Evolutionary conservation across 768 basidiomycete species (phyloP).

Genomic region (Termitomyces sp.): DNA sequence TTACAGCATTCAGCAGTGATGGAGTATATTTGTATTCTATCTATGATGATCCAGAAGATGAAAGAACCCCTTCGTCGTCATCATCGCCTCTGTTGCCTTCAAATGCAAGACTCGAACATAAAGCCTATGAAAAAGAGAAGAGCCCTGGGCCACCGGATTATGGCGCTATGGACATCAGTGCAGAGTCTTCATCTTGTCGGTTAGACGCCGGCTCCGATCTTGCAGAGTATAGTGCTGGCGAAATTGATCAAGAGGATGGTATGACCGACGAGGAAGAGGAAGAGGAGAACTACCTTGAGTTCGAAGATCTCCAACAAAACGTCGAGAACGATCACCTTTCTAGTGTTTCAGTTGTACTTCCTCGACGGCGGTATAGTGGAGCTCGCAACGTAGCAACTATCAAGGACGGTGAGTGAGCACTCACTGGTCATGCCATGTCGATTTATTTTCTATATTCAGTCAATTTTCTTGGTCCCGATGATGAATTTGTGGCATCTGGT

Average conservation of each 20-base stretch:
- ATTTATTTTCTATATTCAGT: slow-evolving; percentile 35
- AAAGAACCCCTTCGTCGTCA: slow-evolving; percentile 13
- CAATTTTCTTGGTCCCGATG: slow-evolving; percentile 75
- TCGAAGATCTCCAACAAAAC: slow-evolving; percentile 18
- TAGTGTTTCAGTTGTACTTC: slow-evolving; percentile 51
- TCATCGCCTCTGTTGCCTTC: slow-evolving; percentile 24
- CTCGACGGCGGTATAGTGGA: slow-evolving; percentile 60
- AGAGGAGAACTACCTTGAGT: slow-evolving; percentile 20
- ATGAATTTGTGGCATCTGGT: slow-evolving; percentile 78
- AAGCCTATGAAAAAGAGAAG: slow-evolving; percentile 2
- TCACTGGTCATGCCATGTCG: not conserved
- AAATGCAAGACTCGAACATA: slow-evolving; percentile 18
- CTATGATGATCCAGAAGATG: slow-evolving; percentile 45
- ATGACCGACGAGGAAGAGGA: slow-evolving; percentile 20
- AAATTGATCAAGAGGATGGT: slow-evolving; percentile 4
- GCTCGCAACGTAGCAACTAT: slow-evolving; percentile 78
- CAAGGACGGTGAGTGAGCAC: slow-evolving; percentile 68
- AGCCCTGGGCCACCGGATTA: slow-evolving; percentile 7
- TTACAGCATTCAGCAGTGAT: slow-evolving; percentile 67
- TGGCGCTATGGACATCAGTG: slow-evolving; percentile 25
- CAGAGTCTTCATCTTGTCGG: slow-evolving; percentile 1
- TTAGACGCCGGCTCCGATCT: slow-evolving; percentile 16
- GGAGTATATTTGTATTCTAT: slow-evolving; percentile 73
- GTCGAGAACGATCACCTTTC: slow-evolving; percentile 21
- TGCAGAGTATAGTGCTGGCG: slow-evolving; percentile 17